These are phyloP conservation scores for Perkinsus marinus DNA, from an alignment of 169 alveolate species.

Conservation along the genomic window DNA sequence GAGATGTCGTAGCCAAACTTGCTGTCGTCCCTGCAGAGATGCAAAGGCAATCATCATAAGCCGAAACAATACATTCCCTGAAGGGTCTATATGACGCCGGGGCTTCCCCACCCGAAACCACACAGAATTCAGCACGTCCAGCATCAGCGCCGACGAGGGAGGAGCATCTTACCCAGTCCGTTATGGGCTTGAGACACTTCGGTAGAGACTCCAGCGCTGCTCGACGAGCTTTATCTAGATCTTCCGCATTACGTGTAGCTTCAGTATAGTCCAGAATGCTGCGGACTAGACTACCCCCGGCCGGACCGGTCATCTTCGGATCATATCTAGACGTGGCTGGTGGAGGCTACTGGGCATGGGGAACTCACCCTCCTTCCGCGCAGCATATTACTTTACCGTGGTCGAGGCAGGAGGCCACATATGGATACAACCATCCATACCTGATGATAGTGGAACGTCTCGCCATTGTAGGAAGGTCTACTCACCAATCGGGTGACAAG, in stretches of 20 bases:
- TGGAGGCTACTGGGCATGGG: not conserved
- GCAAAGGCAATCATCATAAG: not conserved
- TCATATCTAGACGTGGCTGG: not conserved
- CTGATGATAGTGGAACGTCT: too few species aligned
- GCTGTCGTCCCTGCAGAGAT: not conserved
- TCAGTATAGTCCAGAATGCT: not conserved
- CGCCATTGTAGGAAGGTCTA: too few species aligned
- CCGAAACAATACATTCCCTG: too few species aligned
- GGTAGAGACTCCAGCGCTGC: not conserved
- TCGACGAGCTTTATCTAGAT: not conserved
- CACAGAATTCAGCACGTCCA: too few species aligned
- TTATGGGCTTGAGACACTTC: not conserved
- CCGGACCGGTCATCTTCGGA: not conserved
- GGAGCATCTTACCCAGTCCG: not conserved
- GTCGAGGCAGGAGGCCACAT: too few species aligned
- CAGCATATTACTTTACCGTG: too few species aligned
- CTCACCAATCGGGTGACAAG: not conserved
- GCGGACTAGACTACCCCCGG: not conserved
- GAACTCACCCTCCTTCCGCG: too few species aligned
- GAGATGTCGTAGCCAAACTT: not conserved
- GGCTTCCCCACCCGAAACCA: too few species aligned
- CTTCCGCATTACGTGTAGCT: not conserved
- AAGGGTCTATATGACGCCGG: too few species aligned
- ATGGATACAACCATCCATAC: too few species aligned
- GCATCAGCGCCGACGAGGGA: too few species aligned